Evolutionary conservation across 1,284 basidiomycete species (phyloP).

Genomic region (Termitomyces sp.): DNA sequence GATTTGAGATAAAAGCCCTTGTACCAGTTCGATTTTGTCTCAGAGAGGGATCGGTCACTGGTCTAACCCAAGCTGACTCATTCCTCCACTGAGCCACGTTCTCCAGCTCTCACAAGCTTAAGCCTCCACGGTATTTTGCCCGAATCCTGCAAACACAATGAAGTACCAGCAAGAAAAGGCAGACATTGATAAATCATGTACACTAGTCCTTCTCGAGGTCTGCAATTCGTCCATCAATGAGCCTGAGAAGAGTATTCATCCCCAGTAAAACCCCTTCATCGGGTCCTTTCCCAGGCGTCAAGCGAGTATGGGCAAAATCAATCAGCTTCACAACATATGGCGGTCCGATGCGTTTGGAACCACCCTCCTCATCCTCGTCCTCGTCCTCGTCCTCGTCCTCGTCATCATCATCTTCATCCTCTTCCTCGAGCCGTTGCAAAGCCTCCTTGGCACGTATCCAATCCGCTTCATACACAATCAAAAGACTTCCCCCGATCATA

Average conservation of each 20-base stretch:
- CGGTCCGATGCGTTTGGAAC: slow-evolving; percentile 31
- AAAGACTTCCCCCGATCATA: slow-evolving; percentile 77
- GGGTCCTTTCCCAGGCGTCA: slow-evolving; percentile 68
- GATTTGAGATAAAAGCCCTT: too few species aligned
- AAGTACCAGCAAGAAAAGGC: background rate
- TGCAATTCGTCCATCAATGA: slow-evolving; percentile 53
- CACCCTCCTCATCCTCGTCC: slow-evolving; percentile 32
- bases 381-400: slow-evolving; percentile 33
- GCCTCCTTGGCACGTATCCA: slow-evolving; percentile 40
- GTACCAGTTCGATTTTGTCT: background rate
- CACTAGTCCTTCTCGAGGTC: background rate
- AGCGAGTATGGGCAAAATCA: slow-evolving; percentile 88
- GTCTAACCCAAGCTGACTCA: too few species aligned
- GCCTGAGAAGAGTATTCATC: slow-evolving; percentile 52
- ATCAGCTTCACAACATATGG: slow-evolving; percentile 76
- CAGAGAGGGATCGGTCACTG: too few species aligned
- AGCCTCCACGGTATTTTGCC: background rate
- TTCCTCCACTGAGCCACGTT: too few species aligned
- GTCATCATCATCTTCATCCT: slow-evolving; percentile 31
- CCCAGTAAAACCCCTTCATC: slow-evolving; percentile 78
- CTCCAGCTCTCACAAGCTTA: too few species aligned
- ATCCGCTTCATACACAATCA: slow-evolving; percentile 82
- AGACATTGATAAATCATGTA: background rate
- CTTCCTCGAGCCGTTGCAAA: slow-evolving; percentile 28
- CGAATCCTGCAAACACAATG: background rate